Percentiles rank a stretch among this genome's conserved stretches.
Evolutionary conservation across 371 early-diverging fungal genomes (phyloP).

Genomic region (Rhizopus microsporus): DNA sequence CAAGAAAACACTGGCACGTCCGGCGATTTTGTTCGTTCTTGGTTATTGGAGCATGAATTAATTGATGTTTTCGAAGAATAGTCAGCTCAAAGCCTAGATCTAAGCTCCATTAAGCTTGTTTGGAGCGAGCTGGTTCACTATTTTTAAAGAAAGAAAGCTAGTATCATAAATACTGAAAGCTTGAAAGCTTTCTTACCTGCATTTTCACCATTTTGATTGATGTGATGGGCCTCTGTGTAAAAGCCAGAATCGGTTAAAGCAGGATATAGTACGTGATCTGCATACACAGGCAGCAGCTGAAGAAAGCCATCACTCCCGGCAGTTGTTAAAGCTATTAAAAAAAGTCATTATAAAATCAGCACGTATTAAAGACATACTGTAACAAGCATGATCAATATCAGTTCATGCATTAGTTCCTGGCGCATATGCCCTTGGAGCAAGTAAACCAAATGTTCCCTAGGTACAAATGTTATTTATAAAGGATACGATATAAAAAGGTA

Average conservation of each 20-base stretch:
- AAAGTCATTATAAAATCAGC: neutral
- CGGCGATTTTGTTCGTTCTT: too few relatives aligned
- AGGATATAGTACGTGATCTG: slow-evolving; percentile 60
- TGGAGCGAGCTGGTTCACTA: too few relatives aligned
- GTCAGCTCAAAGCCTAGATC: too few relatives aligned
- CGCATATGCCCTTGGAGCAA: slow-evolving; percentile 59
- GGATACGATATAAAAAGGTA: too few relatives aligned
- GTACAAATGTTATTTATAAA: neutral
- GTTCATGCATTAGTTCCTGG: slow-evolving; percentile 62
- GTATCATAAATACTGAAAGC: too few relatives aligned
- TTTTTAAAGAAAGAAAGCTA: too few relatives aligned
- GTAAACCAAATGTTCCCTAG: slow-evolving; percentile 53
- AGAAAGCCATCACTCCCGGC: slow-evolving; percentile 61
- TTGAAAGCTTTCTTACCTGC: slow-evolving; percentile 21
- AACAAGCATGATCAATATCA: slow-evolving; percentile 46
- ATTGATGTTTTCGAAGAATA: too few relatives aligned
- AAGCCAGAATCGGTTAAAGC: slow-evolving; percentile 56
- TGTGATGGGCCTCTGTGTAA: slow-evolving; percentile 52
- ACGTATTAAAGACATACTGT: slow-evolving; percentile 32
- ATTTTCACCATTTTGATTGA: slow-evolving; percentile 38
- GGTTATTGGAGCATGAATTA: too few relatives aligned
- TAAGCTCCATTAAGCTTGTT: too few relatives aligned
- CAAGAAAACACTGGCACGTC: too few relatives aligned
- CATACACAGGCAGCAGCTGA: slow-evolving; percentile 47
- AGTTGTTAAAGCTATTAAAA: slow-evolving; percentile 45